These are phyloP conservation scores for Nakazawaea anatomiae DNA, from an alignment of 805 yeast species.

Conservation along the genomic window DNA sequence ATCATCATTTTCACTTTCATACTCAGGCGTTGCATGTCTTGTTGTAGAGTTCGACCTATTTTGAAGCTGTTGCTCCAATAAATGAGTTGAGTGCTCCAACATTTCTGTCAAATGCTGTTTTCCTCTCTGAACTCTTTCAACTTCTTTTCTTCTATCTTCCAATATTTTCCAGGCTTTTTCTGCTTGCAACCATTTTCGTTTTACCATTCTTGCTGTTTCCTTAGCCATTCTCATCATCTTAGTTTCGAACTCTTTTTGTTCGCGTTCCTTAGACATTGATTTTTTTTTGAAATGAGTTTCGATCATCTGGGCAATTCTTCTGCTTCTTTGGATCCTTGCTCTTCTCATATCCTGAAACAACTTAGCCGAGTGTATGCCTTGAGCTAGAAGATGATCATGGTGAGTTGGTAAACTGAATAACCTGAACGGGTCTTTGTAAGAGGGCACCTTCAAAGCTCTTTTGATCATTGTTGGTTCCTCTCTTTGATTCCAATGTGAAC, in stretches of 20 bases:
- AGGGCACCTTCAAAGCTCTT: conserved; percentile 23
- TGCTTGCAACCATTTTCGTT: conserved; percentile 87
- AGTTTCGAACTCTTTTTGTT: conserved; percentile 68
- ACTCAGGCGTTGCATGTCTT: conserved; percentile 23
- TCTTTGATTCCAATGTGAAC: conserved; percentile 37
- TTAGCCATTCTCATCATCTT: conserved; percentile 68
- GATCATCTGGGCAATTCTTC: conserved; percentile 72
- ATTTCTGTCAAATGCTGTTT: conserved; percentile 83
- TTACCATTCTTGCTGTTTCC: conserved; percentile 75
- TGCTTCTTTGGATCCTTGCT: conserved; percentile 59
- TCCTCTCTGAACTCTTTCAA: conserved; percentile 72
- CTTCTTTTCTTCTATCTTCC: conserved; percentile 75
- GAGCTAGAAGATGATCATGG: conserved; percentile 70
- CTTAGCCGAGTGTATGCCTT: conserved; percentile 67
- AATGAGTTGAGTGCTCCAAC: conserved; percentile 84
- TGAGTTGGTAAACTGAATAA: conserved; percentile 40
- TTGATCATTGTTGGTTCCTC: conserved; percentile 32
- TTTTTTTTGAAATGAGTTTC: conserved; percentile 83
- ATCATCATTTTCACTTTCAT: conserved; percentile 15
- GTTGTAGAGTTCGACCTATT: conserved; percentile 20
- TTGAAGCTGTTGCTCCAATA: conserved; percentile 77
- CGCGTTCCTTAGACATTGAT: conserved; percentile 84
- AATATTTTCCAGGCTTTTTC: conserved; percentile 70
- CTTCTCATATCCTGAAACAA: conserved; percentile 61
- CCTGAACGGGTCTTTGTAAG: conserved; percentile 37